Percentiles rank a stretch among this genome's conserved stretches.
phyloP scores from a whole-genome alignment of 2,329 filamentous ascomycete genomes.

The Alternaria novae-zelandiae region DNA sequence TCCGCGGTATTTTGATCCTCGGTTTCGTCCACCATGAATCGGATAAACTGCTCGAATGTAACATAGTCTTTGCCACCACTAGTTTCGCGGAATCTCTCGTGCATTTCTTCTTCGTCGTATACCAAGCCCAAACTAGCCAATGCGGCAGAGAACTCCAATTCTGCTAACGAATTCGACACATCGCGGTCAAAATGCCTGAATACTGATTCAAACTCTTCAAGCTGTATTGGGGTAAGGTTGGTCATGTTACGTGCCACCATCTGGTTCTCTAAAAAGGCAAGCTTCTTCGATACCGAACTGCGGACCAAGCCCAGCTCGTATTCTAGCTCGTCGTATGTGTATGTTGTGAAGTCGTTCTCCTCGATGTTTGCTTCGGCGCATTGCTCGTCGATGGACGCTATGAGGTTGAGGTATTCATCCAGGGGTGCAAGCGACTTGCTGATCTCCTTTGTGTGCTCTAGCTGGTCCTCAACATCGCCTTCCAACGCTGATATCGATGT shows the following conservation, averaged over 20 bases:
- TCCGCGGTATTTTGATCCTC: constrained; percentile 99
- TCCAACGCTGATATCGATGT: constrained; percentile 95
- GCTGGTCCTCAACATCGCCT: constrained; percentile 93
- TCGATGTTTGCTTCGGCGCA: constrained; percentile 98
- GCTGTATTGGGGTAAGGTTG: constrained; percentile 94
- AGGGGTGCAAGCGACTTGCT: constrained; percentile 85
- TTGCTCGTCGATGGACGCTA: constrained; percentile 83
- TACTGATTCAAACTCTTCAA: constrained; percentile 98
- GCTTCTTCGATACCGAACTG: constrained; percentile 91
- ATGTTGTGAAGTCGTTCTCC: constrained; percentile 99
- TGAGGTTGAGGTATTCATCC: constrained; percentile 89
- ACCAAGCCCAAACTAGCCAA: constrained; percentile 93
- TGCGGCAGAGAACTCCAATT: constrained; percentile 94
- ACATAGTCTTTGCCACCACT: constrained; percentile 79
- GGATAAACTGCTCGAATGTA: constrained; percentile 97
- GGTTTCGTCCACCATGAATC: constrained; percentile 98
- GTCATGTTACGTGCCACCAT: constrained; percentile 99
- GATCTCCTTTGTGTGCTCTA: constrained; percentile 83
- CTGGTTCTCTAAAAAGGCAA: constrained; percentile 96
- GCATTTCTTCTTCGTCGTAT: constrained; percentile 98
- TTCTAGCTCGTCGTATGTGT: constrained; percentile 93
- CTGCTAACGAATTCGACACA: constrained; percentile 84
- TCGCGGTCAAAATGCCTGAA: constrained; percentile 98
- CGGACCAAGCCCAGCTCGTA: constrained; percentile 94
- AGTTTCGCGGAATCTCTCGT: constrained; percentile 90